Evolutionary conservation across 768 basidiomycete species (phyloP).

Genomic region (Tremella yokohamensis): DNA sequence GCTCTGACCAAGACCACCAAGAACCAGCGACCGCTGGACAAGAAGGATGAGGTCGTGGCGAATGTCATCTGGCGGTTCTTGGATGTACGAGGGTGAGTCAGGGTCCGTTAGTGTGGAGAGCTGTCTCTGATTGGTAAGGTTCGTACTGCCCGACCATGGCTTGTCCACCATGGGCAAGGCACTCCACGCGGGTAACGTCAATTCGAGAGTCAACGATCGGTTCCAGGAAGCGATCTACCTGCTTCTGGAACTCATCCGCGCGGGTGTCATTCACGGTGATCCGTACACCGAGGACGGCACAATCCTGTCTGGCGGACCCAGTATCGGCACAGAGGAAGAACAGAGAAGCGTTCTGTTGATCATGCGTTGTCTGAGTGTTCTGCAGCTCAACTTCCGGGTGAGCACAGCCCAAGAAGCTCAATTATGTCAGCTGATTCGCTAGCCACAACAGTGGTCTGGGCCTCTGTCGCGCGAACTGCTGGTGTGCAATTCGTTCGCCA

Average conservation of each 20-base stretch:
- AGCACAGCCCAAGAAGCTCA: constrained; percentile 31
- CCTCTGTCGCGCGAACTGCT: constrained; percentile 93
- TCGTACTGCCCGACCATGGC: constrained; percentile 79
- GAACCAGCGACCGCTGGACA: constrained; percentile 63
- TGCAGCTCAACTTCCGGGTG: constrained; percentile 91
- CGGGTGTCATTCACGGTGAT: constrained; percentile 95
- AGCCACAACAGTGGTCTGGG: constrained; percentile 91
- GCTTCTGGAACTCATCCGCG: constrained; percentile 89
- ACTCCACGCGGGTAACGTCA: constrained; percentile 75
- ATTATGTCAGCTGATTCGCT: constrained; percentile 6
- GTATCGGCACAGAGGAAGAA: constrained; percentile 90
- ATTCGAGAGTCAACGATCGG: constrained; percentile 86
- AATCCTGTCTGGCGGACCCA: constrained; percentile 89
- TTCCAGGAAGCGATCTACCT: constrained; percentile 96
- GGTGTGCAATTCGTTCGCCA: constrained; percentile 97
- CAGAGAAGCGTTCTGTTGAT: constrained; percentile 91
- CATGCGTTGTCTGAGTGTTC: constrained; percentile 93
- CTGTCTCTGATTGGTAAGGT: constrained; percentile 56
- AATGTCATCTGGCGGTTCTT: constrained; percentile 99
- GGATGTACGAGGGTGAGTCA: constrained; percentile 87
- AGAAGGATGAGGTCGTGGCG: constrained; percentile 96
- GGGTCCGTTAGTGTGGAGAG: constrained; percentile 3
- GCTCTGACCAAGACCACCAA: constrained; percentile 61
- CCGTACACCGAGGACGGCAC: constrained; percentile 68
- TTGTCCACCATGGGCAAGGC: constrained; percentile 88